Conservation (phyloP, 805 yeast species). For the Suhomyces sp. region DNA sequence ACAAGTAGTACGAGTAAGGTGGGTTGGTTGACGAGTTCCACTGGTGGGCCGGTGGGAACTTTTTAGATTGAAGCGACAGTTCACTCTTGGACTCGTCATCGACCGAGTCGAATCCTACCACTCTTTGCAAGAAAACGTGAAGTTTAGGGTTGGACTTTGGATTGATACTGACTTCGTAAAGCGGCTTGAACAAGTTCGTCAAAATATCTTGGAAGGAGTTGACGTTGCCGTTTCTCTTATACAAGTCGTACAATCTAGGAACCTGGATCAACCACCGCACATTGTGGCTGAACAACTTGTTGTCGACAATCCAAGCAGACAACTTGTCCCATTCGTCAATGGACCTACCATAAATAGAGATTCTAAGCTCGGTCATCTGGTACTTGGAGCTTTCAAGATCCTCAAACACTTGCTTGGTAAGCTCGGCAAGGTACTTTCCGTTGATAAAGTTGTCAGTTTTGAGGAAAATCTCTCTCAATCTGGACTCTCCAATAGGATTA, state of each 20-base stretch:
- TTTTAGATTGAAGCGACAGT: slow-evolving; percentile 66
- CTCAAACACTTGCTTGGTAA: slow-evolving; percentile 88
- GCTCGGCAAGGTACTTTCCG: slow-evolving; percentile 88
- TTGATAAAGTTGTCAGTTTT: slow-evolving; percentile 91
- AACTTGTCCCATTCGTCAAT: slow-evolving; percentile 91
- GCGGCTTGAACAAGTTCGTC: slow-evolving; percentile 76
- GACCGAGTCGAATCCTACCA: slow-evolving; percentile 96
- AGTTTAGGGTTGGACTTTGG: slow-evolving; percentile 90
- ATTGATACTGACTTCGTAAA: slow-evolving; percentile 83
- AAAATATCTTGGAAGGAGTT: slow-evolving; percentile 71
- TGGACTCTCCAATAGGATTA: slow-evolving; percentile 97
- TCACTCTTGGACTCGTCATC: slow-evolving; percentile 96
- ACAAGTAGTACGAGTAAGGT: slow-evolving; percentile 94
- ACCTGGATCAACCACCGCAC: slow-evolving; percentile 97
- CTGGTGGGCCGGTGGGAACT: slow-evolving; percentile 78
- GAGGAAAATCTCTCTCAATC: slow-evolving; percentile 91
- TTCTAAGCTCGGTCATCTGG: slow-evolving; percentile 96
- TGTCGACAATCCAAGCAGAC: slow-evolving; percentile 93
- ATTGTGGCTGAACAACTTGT: slow-evolving; percentile 85
- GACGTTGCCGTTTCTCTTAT: slow-evolving; percentile 73
- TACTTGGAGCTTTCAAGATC: slow-evolving; percentile 94
- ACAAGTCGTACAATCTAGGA: slow-evolving; percentile 89
- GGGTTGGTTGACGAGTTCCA: slow-evolving; percentile 85
- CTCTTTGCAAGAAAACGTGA: slow-evolving; percentile 84
- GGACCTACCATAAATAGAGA: slow-evolving; percentile 89